Evolutionary conservation across 2,329 filamentous ascomycete genomes (phyloP), one percentile per base, ranked within the genome.

Genomic region (Stagonosporopsis rhizophila): DNA sequence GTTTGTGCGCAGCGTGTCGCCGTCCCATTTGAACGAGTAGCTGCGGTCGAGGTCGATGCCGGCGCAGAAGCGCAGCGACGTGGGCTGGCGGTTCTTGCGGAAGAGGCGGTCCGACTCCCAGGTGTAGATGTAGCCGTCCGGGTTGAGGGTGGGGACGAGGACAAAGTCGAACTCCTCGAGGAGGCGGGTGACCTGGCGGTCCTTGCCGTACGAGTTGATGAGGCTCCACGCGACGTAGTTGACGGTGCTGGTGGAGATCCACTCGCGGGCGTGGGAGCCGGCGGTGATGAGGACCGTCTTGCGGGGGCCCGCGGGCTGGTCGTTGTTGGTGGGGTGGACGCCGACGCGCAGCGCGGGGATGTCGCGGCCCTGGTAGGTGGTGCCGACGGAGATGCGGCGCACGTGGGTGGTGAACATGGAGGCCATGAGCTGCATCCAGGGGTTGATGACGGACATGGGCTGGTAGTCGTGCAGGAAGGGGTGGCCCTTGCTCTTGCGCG

Each of bases 381-480:
- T 83, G n/a, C 95, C 95, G 32, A 98, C 86, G 54, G 80, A 89
- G 61, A 89, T 85, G 63, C 89, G 84, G 48, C 86, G 82, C 38
- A 94, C 89, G 64, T 92, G 88, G 0, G 87, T 88, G 0, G 91
- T 89, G 73, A 97, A 98, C 85, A 98, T 92, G 52, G 91, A 94
- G 40, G 91, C 86, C 64, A 97, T 84, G 35, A 97, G 83, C 44
- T 87, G 87, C 89, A 98, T 93, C 95, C 95, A 99, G 32, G 89
- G 90, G n/a, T 85, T 80, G 54, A 96, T 90, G 41, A 91, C 92
- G 3, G 89, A 87, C 20, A 96, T 81, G 1, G 93, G 92, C 70
- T 97, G 95, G 75, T 97, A 99, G 70, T 97, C 87, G 47, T 87
- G 85, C 78, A 99, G 98, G 79, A 97, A 98, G 35, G 96, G 81